Percentiles rank a stretch among this genome's conserved stretches.
These are phyloP conservation scores for Agaricus bisporus DNA, from an alignment of 768 basidiomycete species.

Conservation along the genomic window DNA sequence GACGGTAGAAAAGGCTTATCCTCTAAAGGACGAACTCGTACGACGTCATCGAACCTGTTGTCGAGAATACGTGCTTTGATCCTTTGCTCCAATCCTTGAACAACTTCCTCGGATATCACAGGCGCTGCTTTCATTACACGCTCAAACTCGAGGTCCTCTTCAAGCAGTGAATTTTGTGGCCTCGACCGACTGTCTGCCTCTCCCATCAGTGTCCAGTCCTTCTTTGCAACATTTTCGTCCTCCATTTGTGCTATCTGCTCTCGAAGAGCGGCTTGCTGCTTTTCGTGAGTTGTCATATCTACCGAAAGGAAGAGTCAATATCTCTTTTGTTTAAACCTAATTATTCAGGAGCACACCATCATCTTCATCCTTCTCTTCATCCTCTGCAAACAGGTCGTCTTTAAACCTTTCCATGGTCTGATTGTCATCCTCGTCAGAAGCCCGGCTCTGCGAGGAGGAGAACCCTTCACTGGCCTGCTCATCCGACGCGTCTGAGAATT, in stretches of 20 bases:
- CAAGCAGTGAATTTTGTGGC: slow-evolving; percentile 87
- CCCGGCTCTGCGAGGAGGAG: slow-evolving; percentile 9
- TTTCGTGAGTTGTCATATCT: slow-evolving; percentile 77
- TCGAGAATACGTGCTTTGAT: slow-evolving; percentile 89
- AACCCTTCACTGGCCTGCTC: slow-evolving; percentile 27
- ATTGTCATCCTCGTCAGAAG: slow-evolving; percentile 24
- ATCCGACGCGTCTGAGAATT: slow-evolving; percentile 18
- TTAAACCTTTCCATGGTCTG: slow-evolving; percentile 63
- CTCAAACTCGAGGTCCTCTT: slow-evolving; percentile 94
- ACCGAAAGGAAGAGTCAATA: slow-evolving; percentile 2
- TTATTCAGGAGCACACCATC: slow-evolving; percentile 20
- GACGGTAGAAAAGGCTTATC: slow-evolving; percentile 91
- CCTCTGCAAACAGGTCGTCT: slow-evolving; percentile 75
- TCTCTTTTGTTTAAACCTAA: slow-evolving; percentile 11
- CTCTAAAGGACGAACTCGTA: slow-evolving; percentile 71
- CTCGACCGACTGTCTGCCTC: slow-evolving; percentile 79
- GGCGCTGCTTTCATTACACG: slow-evolving; percentile 83
- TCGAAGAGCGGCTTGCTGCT: slow-evolving; percentile 63
- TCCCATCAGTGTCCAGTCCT: slow-evolving; percentile 91
- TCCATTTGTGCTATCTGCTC: slow-evolving; percentile 82
- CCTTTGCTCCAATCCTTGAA: slow-evolving; percentile 76
- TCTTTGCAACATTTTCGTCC: slow-evolving; percentile 78
- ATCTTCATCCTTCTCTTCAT: slow-evolving; percentile 36
- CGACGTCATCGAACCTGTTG: slow-evolving; percentile 85
- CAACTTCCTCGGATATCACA: slow-evolving; percentile 82